A percentile compares a stretch with the other conserved stretches of the same genome.
These are phyloP conservation scores for Vickermania spadyakhi DNA, from an alignment of 208 protist species.

Conservation along the genomic window DNA sequence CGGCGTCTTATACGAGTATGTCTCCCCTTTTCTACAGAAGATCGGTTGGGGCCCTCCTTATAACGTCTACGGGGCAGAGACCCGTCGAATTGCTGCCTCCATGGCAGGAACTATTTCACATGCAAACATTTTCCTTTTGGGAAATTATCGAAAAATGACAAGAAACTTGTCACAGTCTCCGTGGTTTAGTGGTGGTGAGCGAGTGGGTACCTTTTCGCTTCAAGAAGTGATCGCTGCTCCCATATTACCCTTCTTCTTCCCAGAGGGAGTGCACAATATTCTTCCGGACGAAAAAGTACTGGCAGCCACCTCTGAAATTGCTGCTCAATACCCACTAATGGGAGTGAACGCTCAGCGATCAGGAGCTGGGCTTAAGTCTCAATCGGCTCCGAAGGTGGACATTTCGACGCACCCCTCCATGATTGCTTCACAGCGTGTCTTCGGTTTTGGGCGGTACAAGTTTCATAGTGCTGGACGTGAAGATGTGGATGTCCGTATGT, in stretches of 20 bases:
- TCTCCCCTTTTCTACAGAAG: conserved; percentile 37
- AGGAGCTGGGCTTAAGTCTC: background rate
- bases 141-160: conserved; percentile 80
- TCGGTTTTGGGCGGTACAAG: conserved; percentile 78
- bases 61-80: background rate
- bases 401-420: conserved; percentile 5
- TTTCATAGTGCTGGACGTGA: conserved; percentile 92
- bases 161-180: conserved; percentile 82
- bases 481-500: conserved; percentile 94
- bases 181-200: conserved; percentile 72
- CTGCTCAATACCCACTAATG: background rate
- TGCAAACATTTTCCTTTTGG: conserved; percentile 74
- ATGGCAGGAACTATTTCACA: conserved; percentile 39
- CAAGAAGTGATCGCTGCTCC: conserved; percentile 82
- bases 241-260: conserved; percentile 73
- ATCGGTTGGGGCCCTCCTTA: conserved; percentile 21
- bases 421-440: conserved; percentile 33
- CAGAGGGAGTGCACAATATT: conserved; percentile 22
- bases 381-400: background rate
- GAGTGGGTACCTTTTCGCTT: conserved; percentile 70
- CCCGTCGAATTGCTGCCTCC: conserved; percentile 20
- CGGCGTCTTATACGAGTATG: conserved; percentile 68
- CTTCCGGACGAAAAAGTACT: background rate
- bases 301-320: background rate
- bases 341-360: background rate